Percentiles rank a stretch among this genome's conserved stretches.
Evolutionary conservation across 352 stramenopile genomes (phyloP).

Genomic region (Pythium phragmiticola): DNA sequence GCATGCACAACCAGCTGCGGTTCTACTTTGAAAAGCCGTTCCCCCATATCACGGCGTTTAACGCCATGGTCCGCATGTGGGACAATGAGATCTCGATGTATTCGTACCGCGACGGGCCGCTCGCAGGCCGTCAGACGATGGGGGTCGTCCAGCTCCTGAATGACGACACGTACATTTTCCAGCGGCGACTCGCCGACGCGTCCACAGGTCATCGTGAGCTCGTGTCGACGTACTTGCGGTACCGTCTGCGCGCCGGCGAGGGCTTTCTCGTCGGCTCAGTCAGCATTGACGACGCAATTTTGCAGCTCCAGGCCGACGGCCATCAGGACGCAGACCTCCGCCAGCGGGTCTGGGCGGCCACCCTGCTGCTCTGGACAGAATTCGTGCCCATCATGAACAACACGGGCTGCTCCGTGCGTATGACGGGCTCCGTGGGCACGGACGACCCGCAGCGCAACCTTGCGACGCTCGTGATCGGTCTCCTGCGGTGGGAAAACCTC

Average conservation of each 20-base stretch:
- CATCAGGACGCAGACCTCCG: neutral
- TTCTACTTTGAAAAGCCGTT: conserved; percentile 32
- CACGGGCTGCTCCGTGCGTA: conserved; percentile 23
- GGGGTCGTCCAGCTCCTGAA: conserved; percentile 24
- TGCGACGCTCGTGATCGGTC: conserved; percentile 23
- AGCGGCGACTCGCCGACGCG: conserved; percentile 21
- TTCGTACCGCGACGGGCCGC: conserved; percentile 21
- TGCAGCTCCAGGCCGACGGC: conserved; percentile 1
- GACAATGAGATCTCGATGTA: conserved; percentile 23
- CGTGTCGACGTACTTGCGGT: conserved; percentile 29
- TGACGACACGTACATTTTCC: conserved; percentile 28
- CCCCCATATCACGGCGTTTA: conserved; percentile 21
- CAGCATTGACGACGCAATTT: conserved; percentile 11
- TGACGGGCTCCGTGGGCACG: conserved; percentile 17
- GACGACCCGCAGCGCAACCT: conserved; percentile 22
- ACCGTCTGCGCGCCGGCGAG: conserved; percentile 14
- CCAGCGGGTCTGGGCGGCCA: conserved; percentile 13
- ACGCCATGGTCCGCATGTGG: conserved; percentile 30
- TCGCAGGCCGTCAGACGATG: conserved; percentile 10
- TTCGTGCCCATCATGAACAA: conserved; percentile 22
- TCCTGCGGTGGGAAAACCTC: conserved; percentile 30
- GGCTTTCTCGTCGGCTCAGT: conserved; percentile 25
- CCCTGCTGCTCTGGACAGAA: conserved; percentile 21
- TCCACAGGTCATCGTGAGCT: conserved; percentile 16
- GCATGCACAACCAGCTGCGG: conserved; percentile 9